These are phyloP conservation scores for Fusarium subglutinans DNA, from an alignment of 2,329 filamentous ascomycete genomes.

Conservation along the genomic window DNA sequence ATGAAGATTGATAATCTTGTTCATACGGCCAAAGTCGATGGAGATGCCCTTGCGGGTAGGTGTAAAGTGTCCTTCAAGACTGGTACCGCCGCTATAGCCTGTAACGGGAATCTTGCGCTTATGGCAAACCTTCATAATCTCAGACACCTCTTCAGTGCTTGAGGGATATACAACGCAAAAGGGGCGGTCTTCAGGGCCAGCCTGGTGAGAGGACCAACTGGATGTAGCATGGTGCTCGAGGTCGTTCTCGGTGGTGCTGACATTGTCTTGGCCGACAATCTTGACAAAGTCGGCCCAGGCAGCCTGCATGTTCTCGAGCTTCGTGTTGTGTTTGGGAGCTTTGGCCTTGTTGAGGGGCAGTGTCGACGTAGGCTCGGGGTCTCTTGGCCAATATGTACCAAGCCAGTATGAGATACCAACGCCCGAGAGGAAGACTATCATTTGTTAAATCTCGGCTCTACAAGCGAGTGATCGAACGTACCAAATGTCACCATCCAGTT, in stretches of 20 bases:
- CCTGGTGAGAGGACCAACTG: conserved; percentile 69
- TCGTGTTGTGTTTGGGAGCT: conserved; percentile 65
- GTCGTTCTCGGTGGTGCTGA: conserved; percentile 67
- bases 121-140: conserved; percentile 90
- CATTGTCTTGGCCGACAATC: conserved; percentile 71
- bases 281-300: conserved; percentile 75
- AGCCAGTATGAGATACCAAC: conserved; percentile 66
- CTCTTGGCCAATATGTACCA: conserved; percentile 63
- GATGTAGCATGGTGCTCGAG: conserved; percentile 67
- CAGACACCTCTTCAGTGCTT: conserved; percentile 84
- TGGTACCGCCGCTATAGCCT: conserved; percentile 87
- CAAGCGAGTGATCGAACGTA: conserved; percentile 45
- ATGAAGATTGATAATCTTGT: conserved; percentile 80
- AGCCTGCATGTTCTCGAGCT: conserved; percentile 71
- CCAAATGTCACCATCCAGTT: conserved; percentile 65
- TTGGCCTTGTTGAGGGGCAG: conserved; percentile 63
- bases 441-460: conserved; percentile 1
- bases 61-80: conserved; percentile 88
- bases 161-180: conserved; percentile 81
- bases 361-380: conserved; percentile 64
- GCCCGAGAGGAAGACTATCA: conserved; percentile 61
- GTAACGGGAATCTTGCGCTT: conserved; percentile 83
- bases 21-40: conserved; percentile 87
- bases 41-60: conserved; percentile 85
- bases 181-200: conserved; percentile 58